Evolutionary conservation across 106 monocot genomes (phyloP).

Genomic region (Dactylorhiza incarnata): DNA sequence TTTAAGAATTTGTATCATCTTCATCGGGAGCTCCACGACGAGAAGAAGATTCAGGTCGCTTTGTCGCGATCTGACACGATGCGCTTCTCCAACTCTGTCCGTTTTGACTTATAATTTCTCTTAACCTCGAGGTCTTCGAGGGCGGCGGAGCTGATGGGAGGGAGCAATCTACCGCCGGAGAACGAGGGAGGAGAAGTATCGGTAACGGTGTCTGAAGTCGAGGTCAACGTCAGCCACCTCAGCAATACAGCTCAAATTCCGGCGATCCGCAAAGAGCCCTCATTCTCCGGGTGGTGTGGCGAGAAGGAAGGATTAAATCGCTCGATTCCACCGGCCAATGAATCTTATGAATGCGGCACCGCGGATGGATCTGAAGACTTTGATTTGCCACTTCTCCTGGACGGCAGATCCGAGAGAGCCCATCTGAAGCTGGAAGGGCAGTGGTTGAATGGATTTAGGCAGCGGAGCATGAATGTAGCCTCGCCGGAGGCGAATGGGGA

Average conservation of each 20-base stretch:
- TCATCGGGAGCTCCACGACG: background rate
- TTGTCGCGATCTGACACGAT: background rate
- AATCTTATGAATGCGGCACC: background rate
- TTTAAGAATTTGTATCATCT: background rate
- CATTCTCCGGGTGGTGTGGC: slow-evolving; percentile 65
- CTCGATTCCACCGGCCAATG: slow-evolving; percentile 9
- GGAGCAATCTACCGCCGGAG: slow-evolving; percentile 1
- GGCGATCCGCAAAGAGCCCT: slow-evolving; percentile 45
- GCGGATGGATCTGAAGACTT: slow-evolving; percentile 32
- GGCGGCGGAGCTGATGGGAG: background rate
- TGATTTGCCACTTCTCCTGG: slow-evolving; percentile 40
- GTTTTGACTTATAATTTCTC: background rate
- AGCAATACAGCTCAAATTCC: background rate
- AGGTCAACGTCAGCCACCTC: background rate
- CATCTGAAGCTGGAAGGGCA: background rate
- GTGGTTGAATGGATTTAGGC: slow-evolving; percentile 24
- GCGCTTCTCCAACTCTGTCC: background rate
- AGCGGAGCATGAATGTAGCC: slow-evolving; percentile 18
- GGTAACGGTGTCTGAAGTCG: background rate
- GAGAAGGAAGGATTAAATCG: slow-evolving; percentile 15
- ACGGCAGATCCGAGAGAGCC: slow-evolving; percentile 1
- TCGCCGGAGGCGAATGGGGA: slow-evolving; percentile 1
- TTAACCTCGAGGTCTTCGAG: background rate
- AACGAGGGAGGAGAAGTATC: background rate
- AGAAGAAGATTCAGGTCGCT: too few species aligned